Base-by-base conservation (phyloP, 345 rosid genomes). In the Salix viminalis region DNA sequence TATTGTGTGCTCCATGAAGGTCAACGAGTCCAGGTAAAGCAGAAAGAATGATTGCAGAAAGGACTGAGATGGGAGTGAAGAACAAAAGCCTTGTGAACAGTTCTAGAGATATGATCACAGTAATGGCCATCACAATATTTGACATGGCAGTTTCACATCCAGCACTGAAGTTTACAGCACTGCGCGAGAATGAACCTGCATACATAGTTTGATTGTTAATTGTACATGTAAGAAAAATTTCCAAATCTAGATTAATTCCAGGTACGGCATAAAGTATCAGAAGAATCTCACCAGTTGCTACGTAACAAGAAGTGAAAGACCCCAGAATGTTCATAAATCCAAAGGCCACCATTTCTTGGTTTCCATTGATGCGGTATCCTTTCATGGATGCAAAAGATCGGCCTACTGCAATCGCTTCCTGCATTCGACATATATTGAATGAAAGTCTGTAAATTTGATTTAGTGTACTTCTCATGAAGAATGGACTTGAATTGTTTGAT, bases 371-470 rank as follows among this genome's bases (percentile, higher is more conserved):
- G 39, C 75, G 91, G 84, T 92, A 94, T 12, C 98, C 98, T 80
- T 90, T 94, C 0, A 91, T 65, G 26, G 94, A 82, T 1, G 98
- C 93, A 72, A 94, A 89, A 28, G 97, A 91, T 56, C 94, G 84
- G 16, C 98, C 97, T 2, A 94, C 98, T 2, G 97, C 98, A 36
- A 88, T 83, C 71, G 96, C 97, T 85, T 94, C 98, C 97, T 94
- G 11, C 30, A 32, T 15, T 2, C 26, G 46, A 46, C n/a, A 65
- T 3, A 1, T 42, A 11, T 42, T 2, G 5, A 24, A 46, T 48
- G 56, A n/a, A 50, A 7, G 34, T 12, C n/a, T 19, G 7, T 30
- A 3, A 32, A 4, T 21, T 32, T 56, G 54, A 24, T 28, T 60
- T 26, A 9, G 4, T 41, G 16, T 42, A 11, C 19, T 18, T 15